Evolutionary conservation across 495 filamentous ascomycete genomes (phyloP).

Genomic region (Podospora australis): DNA sequence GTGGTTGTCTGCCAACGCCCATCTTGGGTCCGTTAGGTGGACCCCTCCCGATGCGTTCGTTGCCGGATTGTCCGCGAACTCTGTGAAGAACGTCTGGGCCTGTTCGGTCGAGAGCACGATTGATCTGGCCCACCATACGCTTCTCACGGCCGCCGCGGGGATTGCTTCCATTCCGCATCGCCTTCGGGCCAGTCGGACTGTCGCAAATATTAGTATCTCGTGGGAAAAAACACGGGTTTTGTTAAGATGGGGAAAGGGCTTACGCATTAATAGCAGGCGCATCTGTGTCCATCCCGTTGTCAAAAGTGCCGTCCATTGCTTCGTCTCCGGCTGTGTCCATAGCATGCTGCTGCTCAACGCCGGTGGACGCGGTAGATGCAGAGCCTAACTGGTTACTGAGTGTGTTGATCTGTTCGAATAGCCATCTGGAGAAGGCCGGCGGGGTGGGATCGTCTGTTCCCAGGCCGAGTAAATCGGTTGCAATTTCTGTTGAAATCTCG

Average conservation of each 20-base stretch:
- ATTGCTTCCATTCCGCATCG: conserved; percentile 71
- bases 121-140: conserved; percentile 80
- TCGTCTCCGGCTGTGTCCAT: conserved; percentile 19
- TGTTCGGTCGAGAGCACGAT: conserved; percentile 75
- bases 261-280: conserved; percentile 54
- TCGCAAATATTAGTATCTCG: conserved; percentile 21
- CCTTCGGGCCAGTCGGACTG: conserved; percentile 90
- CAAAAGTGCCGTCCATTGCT: conserved; percentile 32
- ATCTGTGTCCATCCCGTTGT: conserved; percentile 63
- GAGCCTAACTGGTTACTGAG: conserved; percentile 58
- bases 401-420: conserved; percentile 73
- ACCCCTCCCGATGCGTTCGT: conserved; percentile 66
- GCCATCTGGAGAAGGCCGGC: conserved; percentile 78
- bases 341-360: conserved; percentile 8
- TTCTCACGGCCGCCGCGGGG: conserved; percentile 51
- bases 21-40: conserved; percentile 66
- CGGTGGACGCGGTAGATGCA: conserved; percentile 27
- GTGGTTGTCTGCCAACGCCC: conserved; percentile 47
- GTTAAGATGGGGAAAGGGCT: conserved; percentile 29
- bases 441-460: conserved; percentile 77
- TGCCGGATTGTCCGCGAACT: conserved; percentile 63
- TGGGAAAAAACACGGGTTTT: background rate
- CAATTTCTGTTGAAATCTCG: conserved; percentile 81
- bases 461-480: conserved; percentile 79
- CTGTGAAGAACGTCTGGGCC: conserved; percentile 72